These are phyloP conservation scores for Dipsacomyces acuminosporus DNA, from an alignment of 371 early-diverging fungal genomes.

Conservation along the genomic window DNA sequence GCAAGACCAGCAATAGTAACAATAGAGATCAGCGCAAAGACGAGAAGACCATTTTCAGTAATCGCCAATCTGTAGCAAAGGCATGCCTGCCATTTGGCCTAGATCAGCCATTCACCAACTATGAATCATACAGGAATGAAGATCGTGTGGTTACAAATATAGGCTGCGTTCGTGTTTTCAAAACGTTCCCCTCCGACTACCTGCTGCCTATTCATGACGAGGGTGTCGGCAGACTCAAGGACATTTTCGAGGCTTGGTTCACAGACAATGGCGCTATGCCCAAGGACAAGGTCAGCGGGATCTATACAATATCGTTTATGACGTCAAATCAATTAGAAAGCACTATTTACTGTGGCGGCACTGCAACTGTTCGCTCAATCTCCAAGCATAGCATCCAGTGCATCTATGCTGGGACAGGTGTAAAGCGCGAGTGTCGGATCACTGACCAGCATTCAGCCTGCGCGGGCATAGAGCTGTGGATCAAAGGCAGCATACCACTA, in stretches of 20 bases:
- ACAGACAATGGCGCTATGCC: constrained; percentile 15
- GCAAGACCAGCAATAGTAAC: too few species aligned
- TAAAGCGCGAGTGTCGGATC: constrained; percentile 12
- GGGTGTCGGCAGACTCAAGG: constrained; percentile 36
- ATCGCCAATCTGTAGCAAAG: neutral
- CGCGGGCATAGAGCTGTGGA: constrained; percentile 36
- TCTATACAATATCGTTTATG: constrained; percentile 18
- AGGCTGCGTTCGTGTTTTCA: constrained; percentile 16
- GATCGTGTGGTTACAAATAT: constrained; percentile 19
- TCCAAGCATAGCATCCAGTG: constrained; percentile 29
- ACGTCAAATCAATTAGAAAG: constrained; percentile 8
- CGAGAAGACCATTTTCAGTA: too few species aligned
- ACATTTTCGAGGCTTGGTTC: constrained; percentile 37
- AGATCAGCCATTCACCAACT: constrained; percentile 13
- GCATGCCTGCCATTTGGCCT: constrained; percentile 4
- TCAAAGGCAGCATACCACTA: constrained; percentile 37
- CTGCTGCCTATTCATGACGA: constrained; percentile 31
- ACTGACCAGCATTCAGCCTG: neutral
- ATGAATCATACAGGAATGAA: constrained; percentile 17
- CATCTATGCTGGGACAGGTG: constrained; percentile 28
- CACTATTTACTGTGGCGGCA: constrained; percentile 10
- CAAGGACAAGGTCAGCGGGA: constrained; percentile 28
- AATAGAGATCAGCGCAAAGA: too few species aligned
- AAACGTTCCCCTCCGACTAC: constrained; percentile 27
- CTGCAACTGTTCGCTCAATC: neutral